Percentiles rank a stretch among this genome's conserved stretches.
phyloP scores from a whole-genome alignment of 192 early-diverging fungal genomes.

The Rhizoclosmatium globosum region DNA sequence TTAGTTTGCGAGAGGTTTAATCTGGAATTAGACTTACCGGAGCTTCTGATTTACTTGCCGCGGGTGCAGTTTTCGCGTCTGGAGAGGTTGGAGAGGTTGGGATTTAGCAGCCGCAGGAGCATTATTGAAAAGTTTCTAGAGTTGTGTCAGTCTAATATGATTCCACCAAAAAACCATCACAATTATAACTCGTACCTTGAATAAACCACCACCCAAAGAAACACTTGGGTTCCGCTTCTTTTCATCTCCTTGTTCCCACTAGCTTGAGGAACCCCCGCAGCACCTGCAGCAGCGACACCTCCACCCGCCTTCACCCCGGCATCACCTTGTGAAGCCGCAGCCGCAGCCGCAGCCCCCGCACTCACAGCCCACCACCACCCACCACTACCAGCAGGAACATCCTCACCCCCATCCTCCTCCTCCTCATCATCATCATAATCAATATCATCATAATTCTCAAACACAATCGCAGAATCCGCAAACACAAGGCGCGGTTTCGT shows the following conservation, averaged over 20 bases:
- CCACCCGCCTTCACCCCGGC: background rate
- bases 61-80: background rate
- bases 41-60: background rate
- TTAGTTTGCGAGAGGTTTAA: background rate
- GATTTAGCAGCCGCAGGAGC: background rate
- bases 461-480: constrained; percentile 41
- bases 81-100: constrained; percentile 12
- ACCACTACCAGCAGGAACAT: background rate
- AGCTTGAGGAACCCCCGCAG: background rate
- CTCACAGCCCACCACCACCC: background rate
- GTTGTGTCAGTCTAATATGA: background rate
- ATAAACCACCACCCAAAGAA: constrained; percentile 3
- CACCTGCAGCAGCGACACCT: background rate
- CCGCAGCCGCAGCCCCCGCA: background rate
- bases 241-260: background rate
- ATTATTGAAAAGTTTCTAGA: constrained; percentile 17
- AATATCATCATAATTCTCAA: constrained; percentile 52
- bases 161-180: background rate
- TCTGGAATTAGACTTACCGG: background rate
- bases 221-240: background rate
- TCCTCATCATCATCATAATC: constrained; percentile 54
- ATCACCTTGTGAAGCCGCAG: background rate
- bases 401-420: constrained; percentile 45
- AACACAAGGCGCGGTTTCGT: constrained; percentile 45
- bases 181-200: constrained; percentile 1